Evolutionary conservation across 805 yeast species (phyloP).

Genomic region (Candida schatavii): DNA sequence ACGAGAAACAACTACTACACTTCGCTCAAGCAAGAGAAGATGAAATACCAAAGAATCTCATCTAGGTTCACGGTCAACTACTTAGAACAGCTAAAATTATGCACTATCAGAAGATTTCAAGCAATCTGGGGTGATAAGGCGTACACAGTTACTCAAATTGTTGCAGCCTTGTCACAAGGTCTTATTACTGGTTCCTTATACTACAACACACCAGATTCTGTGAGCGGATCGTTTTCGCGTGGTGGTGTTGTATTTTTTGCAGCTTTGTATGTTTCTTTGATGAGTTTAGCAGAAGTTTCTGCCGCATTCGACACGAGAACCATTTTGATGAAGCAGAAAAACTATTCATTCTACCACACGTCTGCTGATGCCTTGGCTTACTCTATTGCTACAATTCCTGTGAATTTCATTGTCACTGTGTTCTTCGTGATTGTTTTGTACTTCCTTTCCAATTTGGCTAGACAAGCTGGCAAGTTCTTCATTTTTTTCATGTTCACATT

Average conservation of each 20-base stretch:
- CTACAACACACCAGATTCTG: constrained; percentile 48
- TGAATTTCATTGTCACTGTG: constrained; percentile 18
- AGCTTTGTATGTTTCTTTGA: constrained; percentile 49
- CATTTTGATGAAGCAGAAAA: constrained; percentile 27
- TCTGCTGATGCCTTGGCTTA: constrained; percentile 25
- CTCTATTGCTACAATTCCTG: constrained; percentile 20
- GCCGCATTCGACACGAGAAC: constrained; percentile 22
- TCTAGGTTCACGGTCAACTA: constrained; percentile 46
- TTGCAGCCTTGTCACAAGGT: constrained; percentile 54
- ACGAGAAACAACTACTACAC: constrained; percentile 32
- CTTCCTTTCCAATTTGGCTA: constrained; percentile 37
- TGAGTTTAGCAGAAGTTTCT: constrained; percentile 46
- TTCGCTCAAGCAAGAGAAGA: constrained; percentile 37
- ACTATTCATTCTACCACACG: constrained; percentile 28
- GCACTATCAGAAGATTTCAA: constrained; percentile 51
- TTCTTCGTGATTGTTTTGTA: constrained; percentile 24
- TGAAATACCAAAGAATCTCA: constrained; percentile 30
- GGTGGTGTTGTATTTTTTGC: constrained; percentile 64
- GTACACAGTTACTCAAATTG: constrained; percentile 42
- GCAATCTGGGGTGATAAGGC: constrained; percentile 56
- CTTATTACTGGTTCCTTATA: constrained; percentile 63
- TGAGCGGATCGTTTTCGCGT: constrained; percentile 59
- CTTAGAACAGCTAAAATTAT: constrained; percentile 47
- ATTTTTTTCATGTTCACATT: constrained; percentile 45
- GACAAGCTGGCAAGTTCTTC: constrained; percentile 56